Base-by-base conservation (phyloP, 1,284 basidiomycete genomes). In the Vanrija pseudolonga region DNA sequence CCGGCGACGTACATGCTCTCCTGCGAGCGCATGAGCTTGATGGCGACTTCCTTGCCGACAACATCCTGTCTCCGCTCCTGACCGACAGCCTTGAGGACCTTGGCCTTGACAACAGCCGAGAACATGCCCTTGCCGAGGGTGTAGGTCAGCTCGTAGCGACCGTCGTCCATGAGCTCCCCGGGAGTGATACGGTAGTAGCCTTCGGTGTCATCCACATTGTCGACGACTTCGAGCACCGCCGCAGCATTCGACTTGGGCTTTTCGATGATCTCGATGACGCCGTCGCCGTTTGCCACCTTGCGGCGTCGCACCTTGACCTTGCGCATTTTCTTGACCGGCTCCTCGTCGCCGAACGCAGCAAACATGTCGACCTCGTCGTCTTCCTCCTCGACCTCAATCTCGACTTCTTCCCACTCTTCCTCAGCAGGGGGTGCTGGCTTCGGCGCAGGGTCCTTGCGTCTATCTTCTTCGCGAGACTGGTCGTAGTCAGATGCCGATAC, bases 1-100 rank as follows among this genome's bases (percentile, higher is more conserved):
- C 95, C 96, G 24, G 95, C 93, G 55, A 93, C 90, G 77, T 91
- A 89, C 96, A 99, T 99, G 41, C 89, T 91, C 74, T 98, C 95
- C 72, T 99, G 96, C 64, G 86, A 88, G 37, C 96, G 81, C 47
- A 98, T 87, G 62, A 99, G 93, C 77, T 99, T 99, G 77, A 99
- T 97, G 0, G 96, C 96, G 2, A 98, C 94, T 70, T 99, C 94
- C 64, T 83, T 84, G 15, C 71, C 71, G 6, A 74, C 85, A 11
- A 73, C 70, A 58, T 72, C 73, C 40, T 68, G 77, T 67, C 64
- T 86, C 23, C 72, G 56, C 85, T 56, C 81, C 50, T 68, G 80
- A 3, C 78, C 67, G 36, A 90, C 88, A 8, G 82, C 83, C 64
- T 87, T 83, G 28, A 93, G 79, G 20, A 96, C 84, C 45, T 90